A percentile compares a stretch with the other conserved stretches of the same genome.
Evolutionary conservation across 768 basidiomycete genomes (phyloP).

Genomic region (Dioszegia crocea): DNA sequence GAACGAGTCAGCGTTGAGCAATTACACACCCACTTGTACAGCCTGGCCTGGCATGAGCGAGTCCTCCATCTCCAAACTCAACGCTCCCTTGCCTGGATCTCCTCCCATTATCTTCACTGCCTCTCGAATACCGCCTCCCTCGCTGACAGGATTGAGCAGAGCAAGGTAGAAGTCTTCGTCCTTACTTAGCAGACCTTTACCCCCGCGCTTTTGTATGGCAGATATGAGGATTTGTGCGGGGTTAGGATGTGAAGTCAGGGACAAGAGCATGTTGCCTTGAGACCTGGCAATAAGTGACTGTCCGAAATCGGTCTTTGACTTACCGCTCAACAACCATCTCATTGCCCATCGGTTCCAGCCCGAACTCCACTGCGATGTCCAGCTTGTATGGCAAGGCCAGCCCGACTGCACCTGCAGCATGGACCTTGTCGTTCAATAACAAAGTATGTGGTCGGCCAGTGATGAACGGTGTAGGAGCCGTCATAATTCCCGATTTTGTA

Average conservation of each 20-base stretch:
- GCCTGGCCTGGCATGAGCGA: slow-evolving; percentile 35
- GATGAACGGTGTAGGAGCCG: slow-evolving; percentile 47
- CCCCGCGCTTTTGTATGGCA: slow-evolving; percentile 35
- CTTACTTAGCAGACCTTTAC: slow-evolving; percentile 29
- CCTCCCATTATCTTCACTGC: slow-evolving; percentile 46
- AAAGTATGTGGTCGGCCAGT: slow-evolving; percentile 45
- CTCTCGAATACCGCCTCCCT: slow-evolving; percentile 5
- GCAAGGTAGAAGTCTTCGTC: slow-evolving; percentile 49
- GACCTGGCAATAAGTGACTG: slow-evolving; percentile 23
- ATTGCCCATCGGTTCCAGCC: slow-evolving; percentile 28
- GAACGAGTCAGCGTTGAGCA: background rate
- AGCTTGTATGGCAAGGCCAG: slow-evolving; percentile 28
- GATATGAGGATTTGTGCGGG: slow-evolving; percentile 45
- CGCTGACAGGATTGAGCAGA: slow-evolving; percentile 17
- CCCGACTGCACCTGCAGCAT: slow-evolving; percentile 35
- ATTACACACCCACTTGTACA: slow-evolving; percentile 36
- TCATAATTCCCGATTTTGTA: slow-evolving; percentile 35
- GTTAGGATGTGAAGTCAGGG: slow-evolving; percentile 28
- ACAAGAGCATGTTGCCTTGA: slow-evolving; percentile 47
- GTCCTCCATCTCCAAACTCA: slow-evolving; percentile 46
- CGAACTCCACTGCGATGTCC: slow-evolving; percentile 14
- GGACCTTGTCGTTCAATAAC: slow-evolving; percentile 23
- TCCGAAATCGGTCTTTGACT: background rate
- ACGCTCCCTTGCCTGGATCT: slow-evolving; percentile 46
- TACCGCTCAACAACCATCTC: slow-evolving; percentile 29